A percentile compares a stretch with the other conserved stretches of the same genome.
Conservation (phyloP, 768 basidiomycete species). For the Boletellus emodensis region DNA sequence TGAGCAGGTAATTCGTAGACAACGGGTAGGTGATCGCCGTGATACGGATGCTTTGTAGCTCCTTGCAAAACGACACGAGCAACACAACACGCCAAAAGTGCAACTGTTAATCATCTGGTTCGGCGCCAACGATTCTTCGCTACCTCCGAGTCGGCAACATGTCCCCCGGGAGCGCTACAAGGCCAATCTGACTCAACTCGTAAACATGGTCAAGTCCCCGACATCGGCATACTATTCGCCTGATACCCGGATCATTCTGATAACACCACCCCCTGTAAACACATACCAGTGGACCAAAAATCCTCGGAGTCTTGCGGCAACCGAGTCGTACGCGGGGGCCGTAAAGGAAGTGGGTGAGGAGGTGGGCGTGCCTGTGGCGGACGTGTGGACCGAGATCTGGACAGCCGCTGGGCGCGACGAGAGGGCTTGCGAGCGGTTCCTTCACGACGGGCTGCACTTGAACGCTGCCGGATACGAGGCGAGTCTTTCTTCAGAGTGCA, state of each 20-base stretch:
- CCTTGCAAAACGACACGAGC: constrained; percentile 51
- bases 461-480: constrained; percentile 73
- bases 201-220: constrained; percentile 59
- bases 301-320: constrained; percentile 51
- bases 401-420: constrained; percentile 65
- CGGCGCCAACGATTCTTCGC: constrained; percentile 83
- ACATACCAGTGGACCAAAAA: constrained; percentile 48
- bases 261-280: constrained; percentile 84
- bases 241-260: constrained; percentile 68
- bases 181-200: constrained; percentile 58
- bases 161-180: constrained; percentile 67
- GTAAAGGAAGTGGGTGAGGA: constrained; percentile 57
- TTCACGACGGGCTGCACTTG: constrained; percentile 80
- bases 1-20: constrained; percentile 48
- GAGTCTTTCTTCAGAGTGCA: constrained; percentile 20
- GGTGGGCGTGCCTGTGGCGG: constrained; percentile 58
- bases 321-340: constrained; percentile 66
- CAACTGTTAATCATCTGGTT: constrained; percentile 85
- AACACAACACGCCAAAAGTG: constrained; percentile 50
- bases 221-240: constrained; percentile 65
- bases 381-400: constrained; percentile 74
- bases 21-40: not conserved
- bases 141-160: constrained; percentile 64
- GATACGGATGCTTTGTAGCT: constrained; percentile 36
- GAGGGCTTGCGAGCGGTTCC: constrained; percentile 44